Base-by-base conservation (phyloP, 2,329 filamentous ascomycete species). In the Monosporascus sp. region DNA sequence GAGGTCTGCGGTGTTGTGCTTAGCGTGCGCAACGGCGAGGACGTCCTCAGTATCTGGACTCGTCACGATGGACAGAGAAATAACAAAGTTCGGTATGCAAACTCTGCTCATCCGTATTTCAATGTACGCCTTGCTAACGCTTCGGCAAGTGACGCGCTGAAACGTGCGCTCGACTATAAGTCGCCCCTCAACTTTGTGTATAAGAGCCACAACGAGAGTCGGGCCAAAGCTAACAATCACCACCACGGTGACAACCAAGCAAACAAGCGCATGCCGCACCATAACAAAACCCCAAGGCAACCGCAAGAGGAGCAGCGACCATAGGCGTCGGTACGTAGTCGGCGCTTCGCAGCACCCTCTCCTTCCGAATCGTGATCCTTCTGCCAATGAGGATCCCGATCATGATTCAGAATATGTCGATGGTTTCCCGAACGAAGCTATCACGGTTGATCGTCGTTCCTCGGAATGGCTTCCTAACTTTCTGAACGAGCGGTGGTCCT, bases 21-120 rank as follows among this genome's bases (percentile, higher is more conserved):
- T 44, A 97, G 92, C 69, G 89, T 99, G 58, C 83, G 94, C 57
- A 96, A 92, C 66, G 93, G 92, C 44, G 94, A 99, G 74, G 94
- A 99, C 68, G 95, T 97, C 57, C 81, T 99, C 71, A 97, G 91
- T 74, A 91, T 99, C 68, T 99, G 94, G 94, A 96, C 92, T 52
- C 89, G 91, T 71, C 94, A 90, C 64, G 90, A 96, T 66, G 93
- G 91, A 45, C 90, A 91, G 58, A 86, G 90, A 65, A 95, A 97
- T 71, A 88, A 97, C 64, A 97, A 96, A 78, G 96, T 99, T 66
- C 87, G 93, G 88, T 96, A 82, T 63, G 85, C 72, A 41, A 18
- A 24, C 50, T 46, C 41, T 18, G 18, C n/a, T 11, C 45, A 20
- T 25, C 39, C 17, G 50, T 51, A 7, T 44, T 52, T 17, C 52